A percentile compares a stretch with the other conserved stretches of the same genome.
Evolutionary conservation across 2,329 filamentous ascomycete genomes (phyloP).

Genomic region (Colletotrichum abscissum): DNA sequence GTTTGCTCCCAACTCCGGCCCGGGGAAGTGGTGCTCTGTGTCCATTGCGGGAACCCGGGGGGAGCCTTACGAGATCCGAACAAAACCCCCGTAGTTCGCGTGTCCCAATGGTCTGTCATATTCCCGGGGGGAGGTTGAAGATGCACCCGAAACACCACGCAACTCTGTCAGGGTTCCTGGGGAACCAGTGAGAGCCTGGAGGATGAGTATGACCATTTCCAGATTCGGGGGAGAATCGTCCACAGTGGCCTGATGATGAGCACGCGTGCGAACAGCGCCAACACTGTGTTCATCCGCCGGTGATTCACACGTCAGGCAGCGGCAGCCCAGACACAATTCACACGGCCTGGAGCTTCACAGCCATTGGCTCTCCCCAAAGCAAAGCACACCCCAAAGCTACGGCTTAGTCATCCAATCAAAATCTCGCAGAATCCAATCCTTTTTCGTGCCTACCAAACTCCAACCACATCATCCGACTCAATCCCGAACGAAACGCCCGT

Average conservation of each 20-base stretch:
- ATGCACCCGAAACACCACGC: not conserved
- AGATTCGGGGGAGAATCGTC: constrained; percentile 22
- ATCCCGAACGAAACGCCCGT: constrained; percentile 37
- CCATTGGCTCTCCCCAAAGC: constrained; percentile 3
- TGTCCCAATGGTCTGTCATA: constrained; percentile 11
- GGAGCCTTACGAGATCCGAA: not conserved
- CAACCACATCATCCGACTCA: constrained; percentile 44
- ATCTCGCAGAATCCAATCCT: constrained; percentile 38
- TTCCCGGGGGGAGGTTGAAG: constrained; percentile 5
- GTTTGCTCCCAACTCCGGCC: constrained; percentile 14
- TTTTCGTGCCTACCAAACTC: constrained; percentile 34
- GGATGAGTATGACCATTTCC: constrained; percentile 29
- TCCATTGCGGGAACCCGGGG: not conserved
- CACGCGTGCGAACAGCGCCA: not conserved
- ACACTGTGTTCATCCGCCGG: not conserved
- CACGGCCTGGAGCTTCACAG: constrained; percentile 36
- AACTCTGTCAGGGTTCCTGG: constrained; percentile 6
- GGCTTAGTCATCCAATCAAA: constrained; percentile 40
- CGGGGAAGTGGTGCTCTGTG: not conserved
- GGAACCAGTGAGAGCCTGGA: constrained; percentile 21
- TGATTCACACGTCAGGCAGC: rapidly evolving
- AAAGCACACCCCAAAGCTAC: constrained; percentile 14
- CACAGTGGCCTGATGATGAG: constrained; percentile 26
- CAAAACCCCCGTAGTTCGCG: not conserved
- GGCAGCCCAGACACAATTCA: constrained; percentile 13